These are phyloP conservation scores for Rhizopus delemar DNA, from an alignment of 371 early-diverging fungal genomes.

Conservation along the genomic window DNA sequence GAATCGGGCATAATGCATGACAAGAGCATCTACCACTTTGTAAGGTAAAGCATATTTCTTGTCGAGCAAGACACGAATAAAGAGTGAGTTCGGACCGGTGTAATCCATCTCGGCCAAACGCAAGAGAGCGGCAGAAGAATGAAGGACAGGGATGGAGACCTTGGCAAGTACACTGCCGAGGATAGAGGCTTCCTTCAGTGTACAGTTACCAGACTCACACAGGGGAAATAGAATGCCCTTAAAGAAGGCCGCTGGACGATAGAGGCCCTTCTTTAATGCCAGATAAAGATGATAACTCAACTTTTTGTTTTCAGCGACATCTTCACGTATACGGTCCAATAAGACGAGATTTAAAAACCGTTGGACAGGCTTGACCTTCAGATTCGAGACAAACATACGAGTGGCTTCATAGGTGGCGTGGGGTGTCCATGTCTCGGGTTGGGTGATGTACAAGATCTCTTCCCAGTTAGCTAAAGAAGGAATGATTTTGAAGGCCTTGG, in stretches of 20 bases:
- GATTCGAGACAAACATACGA: conserved; percentile 92
- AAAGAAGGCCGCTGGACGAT: conserved; percentile 97
- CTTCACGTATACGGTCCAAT: conserved; percentile 89
- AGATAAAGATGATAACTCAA: conserved; percentile 94
- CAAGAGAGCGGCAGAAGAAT: conserved; percentile 92
- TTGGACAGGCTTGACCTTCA: conserved; percentile 92
- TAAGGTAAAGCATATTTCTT: conserved; percentile 98
- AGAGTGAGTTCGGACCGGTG: conserved; percentile 91
- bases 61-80: conserved; percentile 94
- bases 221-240: conserved; percentile 96
- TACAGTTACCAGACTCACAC: conserved; percentile 92
- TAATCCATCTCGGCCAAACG: conserved; percentile 97
- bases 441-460: conserved; percentile 89
- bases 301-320: conserved; percentile 93
- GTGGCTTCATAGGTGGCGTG: conserved; percentile 96
- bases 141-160: conserved; percentile 92
- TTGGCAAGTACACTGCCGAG: conserved; percentile 89
- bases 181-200: conserved; percentile 97
- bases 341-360: conserved; percentile 84
- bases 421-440: conserved; percentile 93
- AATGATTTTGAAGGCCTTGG: conserved; percentile 98
- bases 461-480: conserved; percentile 96
- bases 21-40: conserved; percentile 93
- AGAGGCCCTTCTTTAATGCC: conserved; percentile 94
- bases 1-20: conserved; percentile 93